Conservation (phyloP, 1,139 yeast genomes). For the Candida glucosophila region DNA sequence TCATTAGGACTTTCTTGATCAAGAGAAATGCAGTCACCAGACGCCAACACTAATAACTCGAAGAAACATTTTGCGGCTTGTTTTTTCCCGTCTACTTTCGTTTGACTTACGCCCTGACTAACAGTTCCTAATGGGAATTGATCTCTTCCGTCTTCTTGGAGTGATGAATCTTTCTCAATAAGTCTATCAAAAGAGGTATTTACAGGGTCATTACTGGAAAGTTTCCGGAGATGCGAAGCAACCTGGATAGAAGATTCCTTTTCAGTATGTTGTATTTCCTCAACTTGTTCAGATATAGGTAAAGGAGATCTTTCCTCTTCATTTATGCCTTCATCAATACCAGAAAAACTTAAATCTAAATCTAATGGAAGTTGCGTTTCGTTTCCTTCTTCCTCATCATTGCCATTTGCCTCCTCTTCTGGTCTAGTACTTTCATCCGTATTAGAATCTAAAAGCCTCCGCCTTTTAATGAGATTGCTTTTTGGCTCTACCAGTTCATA, state of each 20-base stretch:
- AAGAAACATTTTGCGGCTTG: conserved; percentile 75
- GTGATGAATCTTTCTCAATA: conserved; percentile 27
- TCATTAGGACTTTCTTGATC: conserved; percentile 34
- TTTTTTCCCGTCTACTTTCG: conserved; percentile 32
- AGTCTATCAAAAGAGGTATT: conserved; percentile 36
- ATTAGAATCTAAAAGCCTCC: conserved; percentile 30
- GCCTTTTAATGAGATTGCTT: conserved; percentile 4
- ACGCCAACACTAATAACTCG: conserved; percentile 75
- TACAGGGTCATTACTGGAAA: conserved; percentile 9
- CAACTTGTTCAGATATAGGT: too few relatives aligned
- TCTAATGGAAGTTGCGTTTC: conserved; percentile 20
- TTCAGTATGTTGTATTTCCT: too few relatives aligned
- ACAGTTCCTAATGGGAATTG: conserved; percentile 22
- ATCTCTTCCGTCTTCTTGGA: conserved; percentile 8
- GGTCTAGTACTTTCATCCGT: conserved; percentile 17
- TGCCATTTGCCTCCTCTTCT: conserved; percentile 12
- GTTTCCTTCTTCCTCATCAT: conserved; percentile 10
- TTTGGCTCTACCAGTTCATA: background rate
- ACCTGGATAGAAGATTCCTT: too few relatives aligned
- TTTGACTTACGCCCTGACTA: conserved; percentile 8
- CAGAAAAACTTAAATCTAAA: conserved; percentile 35
- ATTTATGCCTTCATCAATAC: conserved; percentile 20
- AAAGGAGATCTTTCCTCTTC: too few relatives aligned
- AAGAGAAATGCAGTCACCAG: conserved; percentile 60
- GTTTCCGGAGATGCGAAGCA: conserved; percentile 16